Evolutionary conservation across 1,284 basidiomycete species (phyloP).

Genomic region (Schizopora paradoxa): DNA sequence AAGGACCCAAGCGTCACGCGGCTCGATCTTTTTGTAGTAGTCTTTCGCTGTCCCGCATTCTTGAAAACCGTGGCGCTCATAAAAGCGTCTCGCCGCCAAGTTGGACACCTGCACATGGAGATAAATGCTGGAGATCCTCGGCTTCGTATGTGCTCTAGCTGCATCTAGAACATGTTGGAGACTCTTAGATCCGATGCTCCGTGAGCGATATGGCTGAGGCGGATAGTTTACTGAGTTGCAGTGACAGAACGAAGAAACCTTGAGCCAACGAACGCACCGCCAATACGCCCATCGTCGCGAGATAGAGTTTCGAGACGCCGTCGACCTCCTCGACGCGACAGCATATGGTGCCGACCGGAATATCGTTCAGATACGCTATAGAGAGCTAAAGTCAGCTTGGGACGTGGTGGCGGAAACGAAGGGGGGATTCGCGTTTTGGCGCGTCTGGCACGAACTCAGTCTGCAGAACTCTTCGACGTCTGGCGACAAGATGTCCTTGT

Average conservation of each 20-base stretch:
- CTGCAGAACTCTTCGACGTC: constrained; percentile 78
- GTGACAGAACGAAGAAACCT: constrained; percentile 15
- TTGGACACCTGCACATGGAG: constrained; percentile 79
- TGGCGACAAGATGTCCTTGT: constrained; percentile 61
- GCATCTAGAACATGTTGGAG: constrained; percentile 60
- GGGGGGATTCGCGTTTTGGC: not conserved
- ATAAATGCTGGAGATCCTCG: constrained; percentile 62
- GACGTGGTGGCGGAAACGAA: not conserved
- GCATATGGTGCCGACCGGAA: constrained; percentile 78
- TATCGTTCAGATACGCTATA: constrained; percentile 79
- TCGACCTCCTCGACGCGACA: constrained; percentile 69
- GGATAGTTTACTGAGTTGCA: constrained; percentile 12
- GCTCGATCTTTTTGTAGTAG: constrained; percentile 80
- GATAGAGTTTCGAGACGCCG: constrained; percentile 54
- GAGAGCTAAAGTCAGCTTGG: constrained; percentile 1
- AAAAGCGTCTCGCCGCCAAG: constrained; percentile 64
- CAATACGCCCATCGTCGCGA: constrained; percentile 81
- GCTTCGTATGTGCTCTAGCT: constrained; percentile 50
- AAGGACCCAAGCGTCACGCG: constrained; percentile 75
- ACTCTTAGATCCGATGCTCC: constrained; percentile 62
- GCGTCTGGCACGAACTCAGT: constrained; percentile 57
- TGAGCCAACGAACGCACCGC: constrained; percentile 49
- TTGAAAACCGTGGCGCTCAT: constrained; percentile 71
- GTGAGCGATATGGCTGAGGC: constrained; percentile 69
- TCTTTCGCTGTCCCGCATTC: constrained; percentile 47